Conservation (phyloP, 2,329 filamentous ascomycete species). For the Monosporascus ibericus region DNA sequence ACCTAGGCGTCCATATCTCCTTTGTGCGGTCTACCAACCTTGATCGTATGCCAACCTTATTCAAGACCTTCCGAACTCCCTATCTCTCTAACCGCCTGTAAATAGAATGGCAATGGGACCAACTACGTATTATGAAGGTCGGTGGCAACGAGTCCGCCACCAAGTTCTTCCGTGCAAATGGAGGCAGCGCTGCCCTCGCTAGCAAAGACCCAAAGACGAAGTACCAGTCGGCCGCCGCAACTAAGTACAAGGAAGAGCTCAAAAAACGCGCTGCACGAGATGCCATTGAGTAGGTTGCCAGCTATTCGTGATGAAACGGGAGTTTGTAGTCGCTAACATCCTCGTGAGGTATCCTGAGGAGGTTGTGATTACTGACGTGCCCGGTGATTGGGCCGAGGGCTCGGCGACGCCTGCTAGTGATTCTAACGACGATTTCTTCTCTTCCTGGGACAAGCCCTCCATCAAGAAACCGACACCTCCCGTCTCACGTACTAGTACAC, state of each 20-base stretch:
- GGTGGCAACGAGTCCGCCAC: constrained; percentile 97
- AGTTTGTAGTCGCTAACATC: background rate
- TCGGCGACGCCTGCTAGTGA: constrained; percentile 75
- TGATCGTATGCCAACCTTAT: constrained; percentile 66
- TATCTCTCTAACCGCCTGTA: constrained; percentile 16
- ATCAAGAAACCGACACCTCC: constrained; percentile 96
- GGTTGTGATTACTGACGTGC: constrained; percentile 75
- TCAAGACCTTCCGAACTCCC: background rate
- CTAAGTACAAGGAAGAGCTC: constrained; percentile 96
- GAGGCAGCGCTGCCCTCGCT: constrained; percentile 84
- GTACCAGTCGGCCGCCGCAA: constrained; percentile 88
- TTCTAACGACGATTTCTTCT: constrained; percentile 91
- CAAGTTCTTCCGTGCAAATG: constrained; percentile 96
- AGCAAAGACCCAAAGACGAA: constrained; percentile 97
- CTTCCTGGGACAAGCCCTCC: constrained; percentile 95
- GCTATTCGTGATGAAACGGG: constrained; percentile 6
- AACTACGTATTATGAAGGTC: constrained; percentile 95
- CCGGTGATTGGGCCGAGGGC: constrained; percentile 53
- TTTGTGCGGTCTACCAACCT: constrained; percentile 98
- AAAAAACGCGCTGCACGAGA: constrained; percentile 79
- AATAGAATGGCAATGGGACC: constrained; percentile 96
- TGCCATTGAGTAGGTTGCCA: constrained; percentile 64
- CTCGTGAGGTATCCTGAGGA: constrained; percentile 67
- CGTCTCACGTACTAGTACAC: constrained; percentile 81
- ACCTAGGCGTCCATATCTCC: constrained; percentile 96